Percentiles rank a stretch among this genome's conserved stretches.
phyloP scores from a whole-genome alignment of 208 protist species.

The Leishmania amazonensis region DNA sequence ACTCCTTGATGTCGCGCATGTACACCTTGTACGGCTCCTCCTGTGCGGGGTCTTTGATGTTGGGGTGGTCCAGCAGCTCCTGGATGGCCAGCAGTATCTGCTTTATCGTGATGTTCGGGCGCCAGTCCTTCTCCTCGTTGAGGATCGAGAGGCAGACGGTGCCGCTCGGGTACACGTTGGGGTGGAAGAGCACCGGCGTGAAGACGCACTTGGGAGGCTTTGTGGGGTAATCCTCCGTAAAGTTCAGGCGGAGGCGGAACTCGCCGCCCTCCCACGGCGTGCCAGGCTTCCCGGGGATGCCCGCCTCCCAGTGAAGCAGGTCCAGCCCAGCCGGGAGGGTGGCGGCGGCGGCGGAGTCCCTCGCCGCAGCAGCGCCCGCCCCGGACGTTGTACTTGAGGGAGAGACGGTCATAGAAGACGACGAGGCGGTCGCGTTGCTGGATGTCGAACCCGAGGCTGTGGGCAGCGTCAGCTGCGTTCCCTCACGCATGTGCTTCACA shows the following conservation, averaged over 20 bases:
- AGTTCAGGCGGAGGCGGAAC: constrained; percentile 94
- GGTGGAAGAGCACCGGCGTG: constrained; percentile 97
- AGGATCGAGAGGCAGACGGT: constrained; percentile 99
- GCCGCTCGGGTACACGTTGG: constrained; percentile 99
- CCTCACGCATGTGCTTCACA: constrained; percentile 17
- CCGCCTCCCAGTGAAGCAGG: constrained; percentile 97
- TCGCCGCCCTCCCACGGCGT: constrained; percentile 97
- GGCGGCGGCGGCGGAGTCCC: background rate
- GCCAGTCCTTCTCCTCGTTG: constrained; percentile 99
- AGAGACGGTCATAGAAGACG: constrained; percentile 2
- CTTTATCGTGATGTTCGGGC: constrained; percentile 98
- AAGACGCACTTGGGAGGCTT: constrained; percentile 99
- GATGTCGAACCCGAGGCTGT: background rate
- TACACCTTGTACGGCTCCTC: constrained; percentile 95
- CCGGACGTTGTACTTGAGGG: background rate
- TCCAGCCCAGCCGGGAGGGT: constrained; percentile 78
- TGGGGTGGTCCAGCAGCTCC: constrained; percentile 97
- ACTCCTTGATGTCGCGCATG: constrained; percentile 78
- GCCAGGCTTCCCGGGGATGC: constrained; percentile 96
- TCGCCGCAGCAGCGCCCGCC: background rate
- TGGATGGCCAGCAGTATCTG: constrained; percentile 99
- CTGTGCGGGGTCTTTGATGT: constrained; percentile 98
- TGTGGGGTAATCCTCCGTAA: constrained; percentile 98
- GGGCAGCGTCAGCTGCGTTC: constrained; percentile 10
- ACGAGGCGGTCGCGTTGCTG: constrained; percentile 15